phyloP scores from a whole-genome alignment of 2,329 filamentous ascomycete genomes.

The Pseudopyricularia javanii region DNA sequence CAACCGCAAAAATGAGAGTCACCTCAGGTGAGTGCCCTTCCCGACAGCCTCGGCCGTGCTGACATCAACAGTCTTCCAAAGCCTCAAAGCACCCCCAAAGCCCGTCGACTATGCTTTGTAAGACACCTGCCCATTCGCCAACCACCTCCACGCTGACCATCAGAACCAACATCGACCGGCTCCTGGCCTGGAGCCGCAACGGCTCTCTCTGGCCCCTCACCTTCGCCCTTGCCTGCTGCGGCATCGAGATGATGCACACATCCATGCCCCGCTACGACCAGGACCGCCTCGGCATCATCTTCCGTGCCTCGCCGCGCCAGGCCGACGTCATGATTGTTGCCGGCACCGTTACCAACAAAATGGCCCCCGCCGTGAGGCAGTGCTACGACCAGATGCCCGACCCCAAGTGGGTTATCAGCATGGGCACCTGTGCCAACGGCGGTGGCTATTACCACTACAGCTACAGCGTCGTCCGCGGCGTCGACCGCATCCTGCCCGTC shows the following conservation, averaged over 20 bases:
- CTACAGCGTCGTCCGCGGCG: conserved; percentile 53
- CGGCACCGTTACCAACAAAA: conserved; percentile 90
- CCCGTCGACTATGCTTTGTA: background rate
- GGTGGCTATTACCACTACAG: conserved; percentile 66
- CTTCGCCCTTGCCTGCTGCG: conserved; percentile 80
- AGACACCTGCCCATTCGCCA: background rate
- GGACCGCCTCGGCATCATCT: conserved; percentile 80
- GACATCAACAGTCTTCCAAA: background rate
- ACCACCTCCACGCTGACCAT: background rate
- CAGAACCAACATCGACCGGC: background rate
- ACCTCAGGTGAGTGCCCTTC: too few species aligned
- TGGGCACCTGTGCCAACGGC: conserved; percentile 61
- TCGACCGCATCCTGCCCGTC: conserved; percentile 54
- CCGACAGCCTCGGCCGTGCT: too few species aligned
- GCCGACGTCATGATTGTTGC: conserved; percentile 92
- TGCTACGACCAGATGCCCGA: conserved; percentile 96
- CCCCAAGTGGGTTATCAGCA: conserved; percentile 67
- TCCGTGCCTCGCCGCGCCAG: conserved; percentile 76
- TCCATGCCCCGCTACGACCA: conserved; percentile 84
- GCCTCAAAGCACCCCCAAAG: background rate
- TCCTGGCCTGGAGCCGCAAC: conserved; percentile 59
- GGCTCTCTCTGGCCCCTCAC: conserved; percentile 81
- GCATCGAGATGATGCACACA: conserved; percentile 85
- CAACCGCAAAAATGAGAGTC: background rate
- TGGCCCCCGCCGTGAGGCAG: conserved; percentile 81